Evolutionary conservation across 805 yeast genomes (phyloP).

Genomic region (Ogataea corticis): DNA sequence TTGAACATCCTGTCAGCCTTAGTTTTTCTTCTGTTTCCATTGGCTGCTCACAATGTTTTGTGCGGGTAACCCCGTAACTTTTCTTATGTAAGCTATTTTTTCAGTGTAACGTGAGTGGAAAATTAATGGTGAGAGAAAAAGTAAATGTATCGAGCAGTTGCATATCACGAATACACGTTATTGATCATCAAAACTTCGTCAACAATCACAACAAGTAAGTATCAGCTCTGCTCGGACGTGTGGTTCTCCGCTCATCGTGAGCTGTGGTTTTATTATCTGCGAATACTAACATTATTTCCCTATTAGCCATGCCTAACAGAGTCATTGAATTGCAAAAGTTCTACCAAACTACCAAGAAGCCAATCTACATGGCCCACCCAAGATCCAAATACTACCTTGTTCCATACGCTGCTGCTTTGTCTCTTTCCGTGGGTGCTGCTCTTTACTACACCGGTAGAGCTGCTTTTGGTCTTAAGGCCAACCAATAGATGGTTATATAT

Average conservation of each 20-base stretch:
- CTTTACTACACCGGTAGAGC: conserved; percentile 75
- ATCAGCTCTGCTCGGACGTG: too few relatives aligned
- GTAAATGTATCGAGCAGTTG: neutral
- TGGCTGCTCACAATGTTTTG: neutral
- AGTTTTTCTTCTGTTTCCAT: conserved; percentile 4
- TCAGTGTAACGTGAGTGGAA: neutral
- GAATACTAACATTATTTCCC: conserved; percentile 4
- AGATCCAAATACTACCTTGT: conserved; percentile 69
- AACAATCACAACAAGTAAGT: conserved; percentile 3
- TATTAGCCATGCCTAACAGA: conserved; percentile 30
- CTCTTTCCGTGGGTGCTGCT: conserved; percentile 65
- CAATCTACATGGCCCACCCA: conserved; percentile 58
- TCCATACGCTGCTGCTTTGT: conserved; percentile 77
- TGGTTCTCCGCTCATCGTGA: too few relatives aligned
- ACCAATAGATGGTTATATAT: conserved; percentile 20
- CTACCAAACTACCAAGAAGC: conserved; percentile 58
- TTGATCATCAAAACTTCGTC: neutral
- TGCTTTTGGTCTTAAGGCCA: conserved; percentile 61
- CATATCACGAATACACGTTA: too few relatives aligned
- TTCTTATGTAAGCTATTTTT: conserved; percentile 2
- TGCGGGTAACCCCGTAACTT: neutral
- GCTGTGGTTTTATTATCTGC: neutral
- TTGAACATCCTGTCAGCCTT: neutral
- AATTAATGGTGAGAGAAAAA: neutral
- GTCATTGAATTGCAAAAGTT: conserved; percentile 59